Evolutionary conservation across 345 rosid genomes (phyloP).

Genomic region (Populus nigra): DNA sequence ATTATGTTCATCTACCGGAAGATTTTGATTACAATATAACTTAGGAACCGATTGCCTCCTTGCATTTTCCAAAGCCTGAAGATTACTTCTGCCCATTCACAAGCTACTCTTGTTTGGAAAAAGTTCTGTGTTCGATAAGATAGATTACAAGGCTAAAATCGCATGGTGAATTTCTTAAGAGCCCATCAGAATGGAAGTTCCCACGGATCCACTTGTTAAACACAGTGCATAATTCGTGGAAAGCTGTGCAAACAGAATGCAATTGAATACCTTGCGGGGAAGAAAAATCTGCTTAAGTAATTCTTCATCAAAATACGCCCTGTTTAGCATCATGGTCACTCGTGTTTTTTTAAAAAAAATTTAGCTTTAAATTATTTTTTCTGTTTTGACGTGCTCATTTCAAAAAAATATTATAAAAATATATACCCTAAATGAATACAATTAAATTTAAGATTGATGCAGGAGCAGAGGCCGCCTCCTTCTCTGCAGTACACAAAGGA

Average conservation of each 20-base stretch:
- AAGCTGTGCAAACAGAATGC: neutral
- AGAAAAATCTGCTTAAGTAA: neutral
- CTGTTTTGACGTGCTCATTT: no score
- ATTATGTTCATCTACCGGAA: no score
- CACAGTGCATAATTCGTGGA: neutral
- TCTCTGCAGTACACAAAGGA: conserved; percentile 49
- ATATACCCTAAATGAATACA: no score
- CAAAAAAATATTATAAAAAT: no score
- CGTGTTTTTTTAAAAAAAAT: no score
- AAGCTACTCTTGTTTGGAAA: neutral
- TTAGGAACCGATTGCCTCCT: neutral
- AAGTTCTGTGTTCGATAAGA: neutral
- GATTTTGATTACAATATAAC: neutral
- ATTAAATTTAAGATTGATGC: neutral
- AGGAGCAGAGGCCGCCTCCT: conserved; percentile 34
- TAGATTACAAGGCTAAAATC: neutral
- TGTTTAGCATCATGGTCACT: no score
- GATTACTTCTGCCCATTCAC: neutral
- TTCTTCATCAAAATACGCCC: neutral
- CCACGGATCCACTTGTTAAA: neutral
- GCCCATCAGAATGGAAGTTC: neutral
- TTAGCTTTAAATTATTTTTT: no score
- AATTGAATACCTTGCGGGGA: neutral
- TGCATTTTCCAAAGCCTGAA: neutral
- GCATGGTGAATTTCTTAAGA: neutral